Percentiles rank a stretch among this genome's conserved stretches.
Conservation (phyloP, 139 green algal genomes). For the Tetraselmis chui region DNA sequence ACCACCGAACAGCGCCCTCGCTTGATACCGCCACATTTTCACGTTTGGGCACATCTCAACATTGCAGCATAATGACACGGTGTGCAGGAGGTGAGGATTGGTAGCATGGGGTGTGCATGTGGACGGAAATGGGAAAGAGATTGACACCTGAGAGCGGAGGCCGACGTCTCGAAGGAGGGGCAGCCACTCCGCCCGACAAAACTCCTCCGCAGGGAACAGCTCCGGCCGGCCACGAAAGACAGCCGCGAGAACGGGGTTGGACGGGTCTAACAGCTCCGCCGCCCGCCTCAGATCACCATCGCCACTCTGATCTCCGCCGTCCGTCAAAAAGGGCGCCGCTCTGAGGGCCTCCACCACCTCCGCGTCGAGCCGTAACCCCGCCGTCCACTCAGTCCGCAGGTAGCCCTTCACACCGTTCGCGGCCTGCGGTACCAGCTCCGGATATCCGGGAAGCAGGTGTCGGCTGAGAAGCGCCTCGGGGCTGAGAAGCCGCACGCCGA, state of each 20-base stretch:
- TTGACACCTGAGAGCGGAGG: neutral
- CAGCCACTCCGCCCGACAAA: constrained; percentile 18
- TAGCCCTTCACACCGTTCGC: constrained; percentile 24
- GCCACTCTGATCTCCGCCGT: neutral
- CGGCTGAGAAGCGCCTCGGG: constrained; percentile 18
- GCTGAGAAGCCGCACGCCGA: constrained; percentile 29
- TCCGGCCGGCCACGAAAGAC: constrained; percentile 36
- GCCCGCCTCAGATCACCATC: constrained; percentile 11
- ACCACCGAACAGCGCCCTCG: no score
- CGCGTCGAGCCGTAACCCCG: neutral
- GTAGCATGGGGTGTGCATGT: no score
- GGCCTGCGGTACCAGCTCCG: constrained; percentile 2
- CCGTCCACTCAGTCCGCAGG: constrained; percentile 16
- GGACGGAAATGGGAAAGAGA: neutral
- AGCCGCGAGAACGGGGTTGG: constrained; percentile 29
- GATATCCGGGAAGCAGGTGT: constrained; percentile 33
- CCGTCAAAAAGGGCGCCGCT: constrained; percentile 36
- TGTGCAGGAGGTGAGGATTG: no score
- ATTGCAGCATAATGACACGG: no score
- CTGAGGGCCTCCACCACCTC: constrained; percentile 29
- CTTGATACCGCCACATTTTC: no score
- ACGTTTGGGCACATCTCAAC: no score
- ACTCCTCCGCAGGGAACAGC: constrained; percentile 45
- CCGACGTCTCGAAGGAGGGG: constrained; percentile 20
- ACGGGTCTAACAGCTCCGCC: constrained; percentile 53